Base-by-base conservation (phyloP, 78 protist genomes). In the Diacronema lutheri region DNA sequence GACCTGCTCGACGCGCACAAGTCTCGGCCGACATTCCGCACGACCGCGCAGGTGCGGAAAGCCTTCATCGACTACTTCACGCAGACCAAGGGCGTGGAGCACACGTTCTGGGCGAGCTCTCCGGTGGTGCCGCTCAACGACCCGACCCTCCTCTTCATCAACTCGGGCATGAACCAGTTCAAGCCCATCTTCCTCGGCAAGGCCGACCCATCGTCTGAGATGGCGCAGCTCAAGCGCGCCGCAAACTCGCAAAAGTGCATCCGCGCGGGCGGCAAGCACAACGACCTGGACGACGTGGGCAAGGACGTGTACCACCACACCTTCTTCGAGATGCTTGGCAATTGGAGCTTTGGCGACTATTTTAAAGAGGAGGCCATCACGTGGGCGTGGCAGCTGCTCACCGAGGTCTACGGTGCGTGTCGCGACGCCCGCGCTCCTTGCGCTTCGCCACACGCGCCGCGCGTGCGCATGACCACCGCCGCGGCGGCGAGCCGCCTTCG, bases 211-310 rank as follows among this genome's bases (percentile, higher is more conserved):
- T 83, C 83, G 74, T 76, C 88, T 14, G 91, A 74, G 23, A 61
- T 96, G 74, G 93, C 95, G 2, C 85, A 87, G 77, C 71, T 95
- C 56, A 93, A 89, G 91, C 88, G 98, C 55, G 98, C 98, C 12
- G 90, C 73, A 61, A 97, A 96, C 94, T 77, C 93, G 41, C 99
- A 97, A 78, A 96, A 96, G 93, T 97, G 99, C 94, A 97, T 97
- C 91, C 97, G 99, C 21, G 99, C 99, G 20, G 99, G 99, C 21
- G 99, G 99, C 81, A 97, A 97, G 89, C 99, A 97, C 94, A 97
- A 97, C 87, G 99, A 98, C 83, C 91, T 98, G 31, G 99, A 95
- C 64, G 98, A 96, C 74, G 98, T 96, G 31, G 98, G 98, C 58
- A 95, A 93, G 88, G 88, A 84, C 46, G 69, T 58, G 38, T 96